Base-by-base conservation (phyloP, 73 alveolate genomes). In the Breviolum minutum region DNA sequence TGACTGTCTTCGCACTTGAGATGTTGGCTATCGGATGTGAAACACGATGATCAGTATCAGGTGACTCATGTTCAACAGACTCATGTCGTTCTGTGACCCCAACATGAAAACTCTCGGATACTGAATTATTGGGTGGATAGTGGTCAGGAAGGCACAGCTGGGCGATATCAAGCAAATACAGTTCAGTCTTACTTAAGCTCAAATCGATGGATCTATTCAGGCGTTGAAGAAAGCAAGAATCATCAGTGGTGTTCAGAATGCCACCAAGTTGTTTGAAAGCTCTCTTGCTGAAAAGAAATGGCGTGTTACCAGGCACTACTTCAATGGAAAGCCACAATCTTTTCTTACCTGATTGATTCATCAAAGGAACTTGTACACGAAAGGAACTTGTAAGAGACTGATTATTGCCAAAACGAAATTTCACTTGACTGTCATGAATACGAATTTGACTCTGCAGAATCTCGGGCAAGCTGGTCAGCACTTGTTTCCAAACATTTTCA, bases 351-450 rank as follows among this genome's bases (percentile, higher is more conserved):
- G 27, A 20, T 7, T 29, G 22, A 5, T 20, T 84, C n/a, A 84
- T 11, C 54, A 40, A 40, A 0, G 94, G 94, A 0, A 84, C 22
- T 32, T 22, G n/a, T 0, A 84, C 62, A 2, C 77, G 61, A 16
- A 10, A 17, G 5, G 16, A 19, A n/a, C 94, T 84, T 0, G 32
- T 30, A 0, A 84, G 30, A 2, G 94, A 24, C 32, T 84, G 94
- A 26, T 84, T 84, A 27, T 84, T 84, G 5, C 94, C 94, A 17
- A 84, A 84, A 0, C 94, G 61, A 30, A 84, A 84, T 14, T 20
- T 60, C 79, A 84, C 94, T 5, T 64, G 26, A 61, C 94, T 84
- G 0, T 13, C 7, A 0, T 29, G 26, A 0, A 6, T 27, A 2
- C 62, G 10, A 0, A 62, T 16, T 7, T 13, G 24, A 6, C 10